These are phyloP conservation scores for Chenopodium quinoa DNA, from an alignment of 148 eudicot genomes.

Conservation along the genomic window DNA sequence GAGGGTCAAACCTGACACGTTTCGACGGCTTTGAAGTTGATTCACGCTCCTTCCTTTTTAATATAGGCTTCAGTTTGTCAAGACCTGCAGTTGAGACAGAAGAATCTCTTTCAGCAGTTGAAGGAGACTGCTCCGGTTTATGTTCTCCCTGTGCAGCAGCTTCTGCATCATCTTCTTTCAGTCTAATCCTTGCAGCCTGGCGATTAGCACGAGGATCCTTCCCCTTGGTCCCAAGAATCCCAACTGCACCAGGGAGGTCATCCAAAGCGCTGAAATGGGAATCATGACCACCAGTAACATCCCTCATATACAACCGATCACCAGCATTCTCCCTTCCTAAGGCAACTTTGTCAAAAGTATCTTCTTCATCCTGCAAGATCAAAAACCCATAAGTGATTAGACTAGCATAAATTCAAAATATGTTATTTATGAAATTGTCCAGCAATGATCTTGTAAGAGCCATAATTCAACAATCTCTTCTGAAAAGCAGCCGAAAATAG, in stretches of 20 bases:
- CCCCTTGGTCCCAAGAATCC: conserved; percentile 11
- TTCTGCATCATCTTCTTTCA: conserved; percentile 45
- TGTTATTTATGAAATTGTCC: background rate
- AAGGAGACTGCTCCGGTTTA: conserved; percentile 11
- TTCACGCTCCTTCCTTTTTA: conserved; percentile 44
- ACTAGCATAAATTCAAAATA: background rate
- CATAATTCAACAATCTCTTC: background rate
- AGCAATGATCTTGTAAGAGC: background rate
- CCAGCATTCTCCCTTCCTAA: conserved; percentile 35
- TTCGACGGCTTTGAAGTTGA: conserved; percentile 35
- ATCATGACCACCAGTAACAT: conserved; percentile 2
- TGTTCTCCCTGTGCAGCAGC: conserved; percentile 17
- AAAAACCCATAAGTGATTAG: background rate
- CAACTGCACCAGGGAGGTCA: conserved; percentile 16
- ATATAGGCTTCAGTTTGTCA: conserved; percentile 36
- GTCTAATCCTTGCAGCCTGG: conserved; percentile 38
- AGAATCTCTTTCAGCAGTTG: conserved; percentile 15
- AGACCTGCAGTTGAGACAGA: conserved; percentile 14
- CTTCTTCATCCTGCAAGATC: conserved; percentile 34
- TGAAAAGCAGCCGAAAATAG: background rate
- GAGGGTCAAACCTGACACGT: conserved; percentile 55
- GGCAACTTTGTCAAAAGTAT: conserved; percentile 39
- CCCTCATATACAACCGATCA: conserved; percentile 34
- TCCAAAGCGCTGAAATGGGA: background rate
- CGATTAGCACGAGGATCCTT: conserved; percentile 48